phyloP scores from a whole-genome alignment of 2,329 filamentous ascomycete genomes.

The Fusarium pilosicola region DNA sequence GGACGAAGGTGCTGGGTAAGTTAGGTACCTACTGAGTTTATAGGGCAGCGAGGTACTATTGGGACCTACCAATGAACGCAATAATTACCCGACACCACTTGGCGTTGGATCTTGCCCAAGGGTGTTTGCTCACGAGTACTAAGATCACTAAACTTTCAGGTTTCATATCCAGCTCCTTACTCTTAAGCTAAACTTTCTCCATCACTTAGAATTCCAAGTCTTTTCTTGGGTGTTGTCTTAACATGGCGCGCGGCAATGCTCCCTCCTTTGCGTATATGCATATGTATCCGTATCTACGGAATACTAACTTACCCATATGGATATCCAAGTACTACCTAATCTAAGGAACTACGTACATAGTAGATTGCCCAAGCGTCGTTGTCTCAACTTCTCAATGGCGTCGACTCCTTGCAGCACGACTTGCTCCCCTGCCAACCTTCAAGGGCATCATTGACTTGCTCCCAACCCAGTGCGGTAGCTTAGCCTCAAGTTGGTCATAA shows the following conservation, averaged over 20 bases:
- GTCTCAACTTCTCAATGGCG: background rate
- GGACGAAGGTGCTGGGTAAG: background rate
- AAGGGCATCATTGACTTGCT: conserved; percentile 1
- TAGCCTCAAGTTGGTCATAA: conserved; percentile 1
- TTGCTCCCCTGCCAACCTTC: conserved; percentile 25
- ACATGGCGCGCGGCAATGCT: background rate
- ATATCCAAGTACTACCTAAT: background rate
- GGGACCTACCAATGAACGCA: background rate
- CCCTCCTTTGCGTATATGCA: conserved; percentile 2
- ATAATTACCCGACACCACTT: background rate
- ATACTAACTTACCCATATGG: background rate
- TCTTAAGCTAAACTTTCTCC: background rate
- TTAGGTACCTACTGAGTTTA: background rate
- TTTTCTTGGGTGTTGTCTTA: background rate
- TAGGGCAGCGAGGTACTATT: background rate
- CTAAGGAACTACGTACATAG: too few species aligned
- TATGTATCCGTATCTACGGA: background rate
- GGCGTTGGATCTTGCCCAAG: background rate
- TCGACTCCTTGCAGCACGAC: background rate
- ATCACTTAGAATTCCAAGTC: conserved; percentile 11
- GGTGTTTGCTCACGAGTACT: background rate
- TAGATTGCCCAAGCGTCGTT: background rate
- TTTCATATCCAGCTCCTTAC: background rate
- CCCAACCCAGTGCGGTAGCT: conserved; percentile 22
- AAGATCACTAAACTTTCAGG: background rate